Evolutionary conservation across 768 basidiomycete genomes (phyloP).

Genomic region (Pleurotus tuber-regium): DNA sequence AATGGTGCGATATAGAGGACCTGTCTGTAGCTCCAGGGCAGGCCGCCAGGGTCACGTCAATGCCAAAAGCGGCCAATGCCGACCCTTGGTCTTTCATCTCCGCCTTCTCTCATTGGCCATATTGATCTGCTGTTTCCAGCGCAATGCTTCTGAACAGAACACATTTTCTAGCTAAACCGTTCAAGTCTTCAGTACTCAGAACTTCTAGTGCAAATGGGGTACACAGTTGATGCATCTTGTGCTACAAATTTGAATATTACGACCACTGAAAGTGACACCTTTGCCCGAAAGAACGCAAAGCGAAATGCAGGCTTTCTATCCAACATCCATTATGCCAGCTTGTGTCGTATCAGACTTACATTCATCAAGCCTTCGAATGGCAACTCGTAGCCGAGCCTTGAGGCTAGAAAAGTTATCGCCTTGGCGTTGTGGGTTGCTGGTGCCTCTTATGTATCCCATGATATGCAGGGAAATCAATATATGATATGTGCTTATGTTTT

Average conservation of each 20-base stretch:
- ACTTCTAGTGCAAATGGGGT: neutral
- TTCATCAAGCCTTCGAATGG: neutral
- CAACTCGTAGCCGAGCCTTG: neutral
- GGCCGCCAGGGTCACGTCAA: neutral
- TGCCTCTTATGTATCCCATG: neutral
- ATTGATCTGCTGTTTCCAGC: neutral
- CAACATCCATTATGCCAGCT: neutral
- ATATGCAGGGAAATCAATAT: neutral
- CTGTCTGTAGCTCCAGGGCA: neutral
- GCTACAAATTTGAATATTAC: neutral
- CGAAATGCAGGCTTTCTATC: neutral
- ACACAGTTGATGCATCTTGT: neutral
- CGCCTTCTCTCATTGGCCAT: neutral
- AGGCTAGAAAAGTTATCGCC: neutral
- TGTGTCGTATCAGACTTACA: neutral
- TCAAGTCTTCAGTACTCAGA: neutral
- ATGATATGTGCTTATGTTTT: too few relatives aligned
- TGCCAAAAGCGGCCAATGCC: neutral
- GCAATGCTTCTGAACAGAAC: neutral
- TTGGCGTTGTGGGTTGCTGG: neutral
- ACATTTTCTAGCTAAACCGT: neutral
- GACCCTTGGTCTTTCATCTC: neutral
- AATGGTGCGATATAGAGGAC: constrained; percentile 9
- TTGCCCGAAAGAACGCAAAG: neutral
- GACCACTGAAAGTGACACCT: neutral